Percentiles rank a stretch among this genome's conserved stretches.
These are phyloP conservation scores for Pseudovirgaria hyperparasitica DNA, from an alignment of 2,329 filamentous ascomycete species.

Conservation along the genomic window DNA sequence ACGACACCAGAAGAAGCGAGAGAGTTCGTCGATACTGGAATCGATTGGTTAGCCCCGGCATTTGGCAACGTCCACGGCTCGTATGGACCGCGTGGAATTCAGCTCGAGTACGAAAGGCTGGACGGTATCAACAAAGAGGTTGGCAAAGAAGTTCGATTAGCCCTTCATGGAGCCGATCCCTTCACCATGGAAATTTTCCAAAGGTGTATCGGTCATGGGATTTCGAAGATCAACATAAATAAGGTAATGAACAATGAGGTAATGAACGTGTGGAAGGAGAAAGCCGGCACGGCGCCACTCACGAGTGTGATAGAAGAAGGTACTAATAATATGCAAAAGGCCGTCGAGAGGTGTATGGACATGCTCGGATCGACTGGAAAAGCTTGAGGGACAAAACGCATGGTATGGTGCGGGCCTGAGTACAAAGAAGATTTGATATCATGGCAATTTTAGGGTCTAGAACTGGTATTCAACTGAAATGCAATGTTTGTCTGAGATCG, in stretches of 20 bases:
- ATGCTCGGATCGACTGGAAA: slow-evolving; percentile 29
- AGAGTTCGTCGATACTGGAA: slow-evolving; percentile 54
- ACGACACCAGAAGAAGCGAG: slow-evolving; percentile 54
- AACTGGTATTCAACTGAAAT: no score
- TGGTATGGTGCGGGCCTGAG: no score
- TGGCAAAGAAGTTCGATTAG: slow-evolving; percentile 36
- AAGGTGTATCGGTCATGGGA: slow-evolving; percentile 41
- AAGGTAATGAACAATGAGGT: slow-evolving; percentile 43
- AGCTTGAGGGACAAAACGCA: slow-evolving; percentile 10
- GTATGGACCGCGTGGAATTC: slow-evolving; percentile 17
- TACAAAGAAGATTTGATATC: no score
- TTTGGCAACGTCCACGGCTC: slow-evolving; percentile 66
- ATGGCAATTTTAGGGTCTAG: no score
- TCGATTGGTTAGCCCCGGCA: slow-evolving; percentile 57
- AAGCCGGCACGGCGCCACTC: slow-evolving; percentile 38
- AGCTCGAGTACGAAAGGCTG: slow-evolving; percentile 47
- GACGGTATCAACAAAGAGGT: slow-evolving; percentile 36
- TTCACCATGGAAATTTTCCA: slow-evolving; percentile 42
- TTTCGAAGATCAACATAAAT: slow-evolving; percentile 47
- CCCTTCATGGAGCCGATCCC: slow-evolving; percentile 46
- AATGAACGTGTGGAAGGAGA: slow-evolving; percentile 33
- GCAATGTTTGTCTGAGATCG: no score
- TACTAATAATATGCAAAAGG: slow-evolving; percentile 41
- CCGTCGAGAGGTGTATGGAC: slow-evolving; percentile 45
- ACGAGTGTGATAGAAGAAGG: slow-evolving; percentile 43